Conservation (phyloP, 2,329 filamentous ascomycete genomes). For the Xylaria sp. region DNA sequence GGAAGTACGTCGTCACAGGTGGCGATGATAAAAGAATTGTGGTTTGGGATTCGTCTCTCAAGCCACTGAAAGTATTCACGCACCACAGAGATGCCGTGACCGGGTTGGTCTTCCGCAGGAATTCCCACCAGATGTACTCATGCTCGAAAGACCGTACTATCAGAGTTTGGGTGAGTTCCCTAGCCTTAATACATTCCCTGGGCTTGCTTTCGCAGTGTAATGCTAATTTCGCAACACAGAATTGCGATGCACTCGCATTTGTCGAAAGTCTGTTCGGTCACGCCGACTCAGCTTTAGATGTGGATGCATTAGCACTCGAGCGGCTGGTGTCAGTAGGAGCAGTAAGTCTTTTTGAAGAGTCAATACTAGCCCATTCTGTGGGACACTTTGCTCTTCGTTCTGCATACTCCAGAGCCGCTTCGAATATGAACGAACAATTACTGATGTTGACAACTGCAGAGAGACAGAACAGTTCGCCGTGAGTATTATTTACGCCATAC, state of each 20-base stretch:
- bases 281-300: slow-evolving; percentile 87
- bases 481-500: slow-evolving; percentile 13
- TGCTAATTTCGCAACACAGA: slow-evolving; percentile 50
- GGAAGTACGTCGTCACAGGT: slow-evolving; percentile 90
- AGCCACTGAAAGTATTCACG: slow-evolving; percentile 83
- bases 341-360: slow-evolving; percentile 23
- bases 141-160: slow-evolving; percentile 91
- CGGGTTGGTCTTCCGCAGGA: slow-evolving; percentile 82
- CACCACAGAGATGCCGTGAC: slow-evolving; percentile 92
- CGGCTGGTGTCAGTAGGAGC: slow-evolving; percentile 91
- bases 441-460: slow-evolving; percentile 43
- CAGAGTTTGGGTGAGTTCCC: slow-evolving; percentile 77
- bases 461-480: slow-evolving; percentile 85
- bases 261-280: slow-evolving; percentile 93
- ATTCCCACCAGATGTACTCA: slow-evolving; percentile 92
- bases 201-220: not conserved
- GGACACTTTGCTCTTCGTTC: not conserved
- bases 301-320: slow-evolving; percentile 85
- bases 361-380: not conserved
- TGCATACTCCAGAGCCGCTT: not conserved
- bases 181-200: not conserved
- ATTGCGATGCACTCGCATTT: slow-evolving; percentile 89
- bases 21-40: slow-evolving; percentile 86
- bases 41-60: slow-evolving; percentile 83
- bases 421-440: not conserved